Base-by-base conservation (phyloP, 2,329 filamentous ascomycete species). In the Tolypocladium inflatum region DNA sequence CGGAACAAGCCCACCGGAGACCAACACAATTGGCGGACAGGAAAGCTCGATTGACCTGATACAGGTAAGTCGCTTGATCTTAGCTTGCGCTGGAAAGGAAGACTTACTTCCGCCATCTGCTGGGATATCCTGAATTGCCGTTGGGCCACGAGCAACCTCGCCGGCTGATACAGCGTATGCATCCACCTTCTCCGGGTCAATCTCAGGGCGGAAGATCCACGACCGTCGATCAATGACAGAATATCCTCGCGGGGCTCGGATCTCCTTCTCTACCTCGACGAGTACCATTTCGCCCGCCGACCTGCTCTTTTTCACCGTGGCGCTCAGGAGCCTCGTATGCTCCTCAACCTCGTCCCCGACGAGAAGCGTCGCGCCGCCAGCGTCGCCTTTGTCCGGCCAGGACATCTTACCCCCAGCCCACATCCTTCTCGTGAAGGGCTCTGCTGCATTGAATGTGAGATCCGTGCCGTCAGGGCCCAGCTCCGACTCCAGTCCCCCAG, bases 1-100 rank as follows among this genome's bases (percentile, higher is more conserved):
- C 89, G 84, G 72, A 94, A 95, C 1, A 96, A 79, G 2, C 74
- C 76, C 0, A 75, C 73, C 0, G 76, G 71, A 0, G 79, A 80
- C 77, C 76, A 80, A 23, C 65, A 64, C 5, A 78, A 56, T 17
- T 68, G 66, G 11, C 76, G 67, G 0, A 61, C 50, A 0, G 66
- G 66, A 43, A 61, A 63, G 2, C 54, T 68, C 68, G 11, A 19
- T 41, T 26, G 26, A 62, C 37, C 62, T 60, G 8, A 13, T 4
- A 11, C 3, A 0, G n/a, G 15, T 37, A 23, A 33, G 26, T 6
- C 9, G 13, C 50, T 10, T 13, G 19, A 51, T 4, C 9, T 7
- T 35, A 19, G 10, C 6, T n/a, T 3, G 26, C 3, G 17, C 15
- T 5, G 3, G 2, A 30, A 35, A 5, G 4, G 21, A 57, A 33